Percentiles rank a stretch among this genome's conserved stretches.
Evolutionary conservation across 495 filamentous ascomycete species (phyloP).

Genomic region (Neurospora sp.): DNA sequence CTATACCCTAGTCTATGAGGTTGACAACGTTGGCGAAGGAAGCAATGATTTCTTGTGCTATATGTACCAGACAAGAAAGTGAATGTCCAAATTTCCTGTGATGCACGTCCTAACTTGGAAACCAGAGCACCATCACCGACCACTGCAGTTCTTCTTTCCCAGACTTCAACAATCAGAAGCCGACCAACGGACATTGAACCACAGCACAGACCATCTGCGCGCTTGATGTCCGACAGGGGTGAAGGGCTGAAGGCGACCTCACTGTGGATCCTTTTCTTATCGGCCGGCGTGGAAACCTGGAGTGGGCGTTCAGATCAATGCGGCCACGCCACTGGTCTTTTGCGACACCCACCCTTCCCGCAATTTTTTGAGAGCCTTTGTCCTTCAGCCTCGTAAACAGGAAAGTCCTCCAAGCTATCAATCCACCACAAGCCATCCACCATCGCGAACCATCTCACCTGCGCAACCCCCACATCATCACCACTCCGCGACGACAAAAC

Average conservation of each 20-base stretch:
- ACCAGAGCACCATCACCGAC: too few species aligned
- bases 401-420: constrained; percentile 7
- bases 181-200: neutral
- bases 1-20: too few species aligned
- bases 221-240: neutral
- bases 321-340: neutral
- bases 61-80: neutral
- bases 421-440: neutral
- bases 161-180: neutral
- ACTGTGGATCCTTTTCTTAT: neutral
- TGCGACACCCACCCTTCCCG: constrained; percentile 1
- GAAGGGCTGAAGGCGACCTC: neutral
- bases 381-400: constrained; percentile 7
- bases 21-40: neutral
- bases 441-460: neutral
- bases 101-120: neutral
- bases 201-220: neutral
- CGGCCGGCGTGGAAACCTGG: neutral
- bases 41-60: neutral
- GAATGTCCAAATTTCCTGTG: neutral
- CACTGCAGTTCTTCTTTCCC: too few species aligned
- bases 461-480: constrained; percentile 7
- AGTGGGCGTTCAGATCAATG: neutral
- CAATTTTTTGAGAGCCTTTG: constrained; percentile 13
- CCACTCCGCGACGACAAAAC: neutral